Conservation (phyloP, 192 early-diverging fungal genomes). For the Pecoramyces ruminantium region DNA sequence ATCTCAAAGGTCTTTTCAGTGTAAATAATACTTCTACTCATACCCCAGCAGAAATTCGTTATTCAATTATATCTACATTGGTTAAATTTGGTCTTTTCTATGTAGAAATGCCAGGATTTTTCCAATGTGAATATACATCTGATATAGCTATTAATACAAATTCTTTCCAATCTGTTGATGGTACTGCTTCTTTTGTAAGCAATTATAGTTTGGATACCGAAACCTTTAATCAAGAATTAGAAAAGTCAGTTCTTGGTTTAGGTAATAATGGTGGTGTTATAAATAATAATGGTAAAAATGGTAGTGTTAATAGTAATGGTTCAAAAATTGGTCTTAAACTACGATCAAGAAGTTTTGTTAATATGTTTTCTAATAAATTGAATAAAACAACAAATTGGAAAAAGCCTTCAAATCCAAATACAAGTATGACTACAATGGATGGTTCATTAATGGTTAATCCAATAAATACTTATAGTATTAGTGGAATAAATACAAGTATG, state of each 20-base stretch:
- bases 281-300: too few relatives aligned
- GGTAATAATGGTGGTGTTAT: background rate
- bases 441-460: background rate
- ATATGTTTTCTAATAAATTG: background rate
- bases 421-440: background rate
- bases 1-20: constrained; percentile 16
- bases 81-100: background rate
- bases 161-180: background rate
- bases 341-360: background rate
- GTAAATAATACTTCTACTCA: constrained; percentile 21
- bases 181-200: background rate
- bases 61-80: background rate
- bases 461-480: background rate
- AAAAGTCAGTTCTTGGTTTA: background rate
- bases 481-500: background rate
- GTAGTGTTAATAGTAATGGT: background rate
- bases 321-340: background rate
- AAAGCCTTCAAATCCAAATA: background rate
- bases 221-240: background rate
- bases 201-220: background rate
- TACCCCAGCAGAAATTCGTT: constrained; percentile 16
- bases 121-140: background rate
- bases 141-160: background rate
- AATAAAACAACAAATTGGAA: background rate
- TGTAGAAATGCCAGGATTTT: background rate